These are phyloP conservation scores for Aspergillus sp. DNA, from an alignment of 2,329 filamentous ascomycete species.

Conservation along the genomic window DNA sequence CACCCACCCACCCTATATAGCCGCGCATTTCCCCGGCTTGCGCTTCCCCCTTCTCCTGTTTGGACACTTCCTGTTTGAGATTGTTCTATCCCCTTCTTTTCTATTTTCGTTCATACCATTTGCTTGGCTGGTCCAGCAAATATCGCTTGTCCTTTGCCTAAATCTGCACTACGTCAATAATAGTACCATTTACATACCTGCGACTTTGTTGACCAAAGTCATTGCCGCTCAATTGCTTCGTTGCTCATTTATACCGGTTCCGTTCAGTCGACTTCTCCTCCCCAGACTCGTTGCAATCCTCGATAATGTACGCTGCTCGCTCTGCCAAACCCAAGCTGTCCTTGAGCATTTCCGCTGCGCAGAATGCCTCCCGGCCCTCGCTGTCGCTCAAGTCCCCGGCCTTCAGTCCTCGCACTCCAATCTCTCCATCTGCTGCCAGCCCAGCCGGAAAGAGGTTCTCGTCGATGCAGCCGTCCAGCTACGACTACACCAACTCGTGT, in stretches of 20 bases:
- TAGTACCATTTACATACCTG: constrained; percentile 16
- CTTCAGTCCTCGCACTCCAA: constrained; percentile 32
- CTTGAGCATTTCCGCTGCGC: constrained; percentile 34
- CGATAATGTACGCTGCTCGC: constrained; percentile 33
- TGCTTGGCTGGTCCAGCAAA: constrained; percentile 38
- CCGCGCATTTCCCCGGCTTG: constrained; percentile 1
- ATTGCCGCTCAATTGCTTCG: too few species aligned
- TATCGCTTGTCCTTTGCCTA: constrained; percentile 13
- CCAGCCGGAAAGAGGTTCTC: constrained; percentile 36
- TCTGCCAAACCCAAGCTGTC: constrained; percentile 39
- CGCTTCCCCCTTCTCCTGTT: constrained; percentile 1
- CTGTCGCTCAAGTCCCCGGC: constrained; percentile 37
- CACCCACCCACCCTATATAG: too few species aligned
- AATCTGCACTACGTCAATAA: constrained; percentile 16
- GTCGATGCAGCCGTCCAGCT: constrained; percentile 30
- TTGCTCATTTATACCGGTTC: too few species aligned
- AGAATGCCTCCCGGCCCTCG: constrained; percentile 25
- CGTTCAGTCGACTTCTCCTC: constrained; percentile 2
- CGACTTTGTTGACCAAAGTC: constrained; percentile 31
- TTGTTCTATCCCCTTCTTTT: constrained; percentile 18
- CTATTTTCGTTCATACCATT: constrained; percentile 27
- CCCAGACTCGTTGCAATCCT: constrained; percentile 5
- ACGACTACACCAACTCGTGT: constrained; percentile 36
- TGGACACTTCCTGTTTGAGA: constrained; percentile 23
- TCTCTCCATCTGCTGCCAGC: constrained; percentile 34